These are phyloP conservation scores for Rhodotorula sp. DNA, from an alignment of 1,284 basidiomycete species.

Conservation along the genomic window DNA sequence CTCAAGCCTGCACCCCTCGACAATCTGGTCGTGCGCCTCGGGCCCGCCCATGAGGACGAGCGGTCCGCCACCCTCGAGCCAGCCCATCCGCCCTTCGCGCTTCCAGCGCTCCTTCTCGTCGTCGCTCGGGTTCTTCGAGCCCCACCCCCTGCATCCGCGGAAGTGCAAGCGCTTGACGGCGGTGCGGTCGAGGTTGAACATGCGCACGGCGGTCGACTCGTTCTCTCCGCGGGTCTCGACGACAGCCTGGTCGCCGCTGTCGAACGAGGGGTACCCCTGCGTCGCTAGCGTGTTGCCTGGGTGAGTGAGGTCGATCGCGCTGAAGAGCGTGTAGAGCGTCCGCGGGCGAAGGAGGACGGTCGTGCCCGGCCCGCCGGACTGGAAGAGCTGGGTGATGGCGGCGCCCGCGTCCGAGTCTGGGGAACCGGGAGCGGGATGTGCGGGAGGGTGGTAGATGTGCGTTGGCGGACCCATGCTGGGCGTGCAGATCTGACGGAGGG, in stretches of 20 bases:
- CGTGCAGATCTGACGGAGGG: neutral
- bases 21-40: constrained; percentile 30
- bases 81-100: constrained; percentile 38
- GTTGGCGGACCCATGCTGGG: constrained; percentile 20
- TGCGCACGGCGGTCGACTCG: constrained; percentile 41
- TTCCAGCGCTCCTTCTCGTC: constrained; percentile 33
- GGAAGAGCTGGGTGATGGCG: constrained; percentile 41
- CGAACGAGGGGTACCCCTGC: constrained; percentile 43
- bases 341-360: constrained; percentile 37
- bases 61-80: constrained; percentile 42
- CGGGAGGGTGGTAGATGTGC: constrained; percentile 31
- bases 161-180: constrained; percentile 41
- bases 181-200: constrained; percentile 29
- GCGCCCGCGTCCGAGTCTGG: constrained; percentile 31
- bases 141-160: constrained; percentile 42
- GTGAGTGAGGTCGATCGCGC: constrained; percentile 36
- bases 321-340: constrained; percentile 36
- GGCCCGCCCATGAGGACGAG: constrained; percentile 43
- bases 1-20: constrained; percentile 44
- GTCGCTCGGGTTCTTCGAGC: constrained; percentile 24
- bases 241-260: constrained; percentile 38
- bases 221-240: constrained; percentile 43
- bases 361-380: constrained; percentile 38
- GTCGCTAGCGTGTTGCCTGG: constrained; percentile 43
- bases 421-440: constrained; percentile 2